Evolutionary conservation across 805 yeast genomes (phyloP).

Genomic region (Starmera pachycereana): DNA sequence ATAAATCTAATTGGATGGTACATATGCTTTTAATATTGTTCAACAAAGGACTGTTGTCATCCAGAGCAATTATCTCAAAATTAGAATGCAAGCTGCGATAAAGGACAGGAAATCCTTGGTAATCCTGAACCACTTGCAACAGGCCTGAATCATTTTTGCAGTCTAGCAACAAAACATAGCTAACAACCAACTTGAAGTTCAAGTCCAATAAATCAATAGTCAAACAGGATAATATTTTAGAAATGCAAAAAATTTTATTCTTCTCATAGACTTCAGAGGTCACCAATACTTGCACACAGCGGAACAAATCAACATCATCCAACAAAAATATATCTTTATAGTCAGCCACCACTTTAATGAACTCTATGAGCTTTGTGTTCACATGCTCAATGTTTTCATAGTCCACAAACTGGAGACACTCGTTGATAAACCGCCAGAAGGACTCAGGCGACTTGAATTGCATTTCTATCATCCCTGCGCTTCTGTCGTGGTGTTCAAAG

Average conservation of each 20-base stretch:
- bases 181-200: conserved; percentile 29
- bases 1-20: conserved; percentile 37
- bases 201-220: conserved; percentile 24
- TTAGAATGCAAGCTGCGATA: conserved; percentile 29
- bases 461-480: too few relatives aligned
- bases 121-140: conserved; percentile 37
- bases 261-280: conserved; percentile 25
- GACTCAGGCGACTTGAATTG: neutral
- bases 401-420: conserved; percentile 5
- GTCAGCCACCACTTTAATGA: conserved; percentile 14
- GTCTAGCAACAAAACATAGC: conserved; percentile 34
- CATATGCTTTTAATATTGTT: conserved; percentile 27
- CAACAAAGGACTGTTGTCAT: conserved; percentile 19
- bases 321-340: conserved; percentile 15
- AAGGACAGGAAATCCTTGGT: conserved; percentile 40
- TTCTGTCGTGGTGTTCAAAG: too few relatives aligned
- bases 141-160: conserved; percentile 31
- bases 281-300: conserved; percentile 23
- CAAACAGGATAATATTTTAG: conserved; percentile 38
- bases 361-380: conserved; percentile 13
- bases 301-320: conserved; percentile 23
- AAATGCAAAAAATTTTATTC: conserved; percentile 33
- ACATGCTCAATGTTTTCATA: conserved; percentile 6
- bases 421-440: conserved; percentile 1
- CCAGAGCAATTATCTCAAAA: conserved; percentile 11